Conservation (phyloP, 2,329 filamentous ascomycete genomes). For the Ceratocystis harringtonii region DNA sequence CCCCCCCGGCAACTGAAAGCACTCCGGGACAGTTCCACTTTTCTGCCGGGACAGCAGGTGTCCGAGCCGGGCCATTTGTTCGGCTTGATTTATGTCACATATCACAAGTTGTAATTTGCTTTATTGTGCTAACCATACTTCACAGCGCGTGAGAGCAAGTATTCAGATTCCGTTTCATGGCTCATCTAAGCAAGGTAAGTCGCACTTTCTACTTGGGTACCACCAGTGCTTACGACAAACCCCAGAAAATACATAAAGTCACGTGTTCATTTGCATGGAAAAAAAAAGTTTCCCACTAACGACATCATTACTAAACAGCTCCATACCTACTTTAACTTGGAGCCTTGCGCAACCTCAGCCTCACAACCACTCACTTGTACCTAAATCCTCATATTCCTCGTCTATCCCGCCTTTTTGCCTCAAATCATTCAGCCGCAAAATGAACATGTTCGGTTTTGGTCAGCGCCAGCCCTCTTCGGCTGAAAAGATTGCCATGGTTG, state of each 20-base stretch:
- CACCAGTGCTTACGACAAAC: too few relatives aligned
- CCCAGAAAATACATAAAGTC: background rate
- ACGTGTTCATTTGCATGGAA: constrained; percentile 8
- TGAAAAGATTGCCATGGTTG: constrained; percentile 92
- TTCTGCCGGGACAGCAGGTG: constrained; percentile 1
- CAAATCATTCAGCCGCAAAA: constrained; percentile 20
- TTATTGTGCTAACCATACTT: background rate
- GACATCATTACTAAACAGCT: constrained; percentile 13
- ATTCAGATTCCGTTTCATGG: too few relatives aligned
- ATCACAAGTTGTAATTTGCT: background rate
- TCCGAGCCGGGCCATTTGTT: background rate
- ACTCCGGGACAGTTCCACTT: constrained; percentile 8
- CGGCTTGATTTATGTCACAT: background rate
- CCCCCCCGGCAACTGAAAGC: background rate
- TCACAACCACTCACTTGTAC: background rate
- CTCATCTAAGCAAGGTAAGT: too few relatives aligned
- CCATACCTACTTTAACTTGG: constrained; percentile 1
- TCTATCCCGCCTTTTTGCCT: constrained; percentile 11
- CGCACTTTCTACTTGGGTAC: too few relatives aligned
- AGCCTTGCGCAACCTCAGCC: constrained; percentile 11
- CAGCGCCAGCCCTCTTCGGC: constrained; percentile 76
- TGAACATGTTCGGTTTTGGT: constrained; percentile 36
- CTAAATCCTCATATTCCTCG: constrained; percentile 6
- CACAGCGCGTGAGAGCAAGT: too few relatives aligned
- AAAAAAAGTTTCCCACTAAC: constrained; percentile 16